Base-by-base conservation (phyloP, 2,329 filamentous ascomycete species). In the Chrysoporthe puriensis region DNA sequence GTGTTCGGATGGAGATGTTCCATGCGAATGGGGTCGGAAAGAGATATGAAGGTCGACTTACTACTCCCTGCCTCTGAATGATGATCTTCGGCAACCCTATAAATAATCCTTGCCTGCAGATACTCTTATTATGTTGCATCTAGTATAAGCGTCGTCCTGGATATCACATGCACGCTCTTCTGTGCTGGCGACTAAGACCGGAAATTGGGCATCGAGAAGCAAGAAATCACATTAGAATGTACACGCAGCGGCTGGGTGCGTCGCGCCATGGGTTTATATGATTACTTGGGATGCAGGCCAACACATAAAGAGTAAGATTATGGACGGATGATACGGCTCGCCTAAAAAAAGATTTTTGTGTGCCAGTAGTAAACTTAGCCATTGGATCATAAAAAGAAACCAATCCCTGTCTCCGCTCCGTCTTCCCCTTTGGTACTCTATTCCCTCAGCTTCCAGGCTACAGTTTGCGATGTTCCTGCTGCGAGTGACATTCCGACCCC, bases 341-440 rank as follows among this genome's bases (percentile, higher is more conserved):
- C 64, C 64, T 66, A 66, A 66, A 66, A 66, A 69, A 66, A 69
- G 59, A 69, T 48, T 63, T 62, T 63, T 66, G 36, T 63, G 43
- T 61, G 16, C 58, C 43, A 61, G 26, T 11, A 34, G 42, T 46
- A 40, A 32, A 9, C 58, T 34, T 46, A 46, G 58, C 58, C 34
- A 16, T 61, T 26, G 21, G 58, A 32, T 46, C 42, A 61, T 61
- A 61, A 44, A 61, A 44, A 46, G 42, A 21, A 61, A 48, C 58
- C 26, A 42, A 7, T 18, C 58, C 58, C 43, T 61, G 34, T 57
- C 34, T n/a, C 54, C 54, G 34, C 4, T 54, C 50, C 50, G 11
- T 54, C 50, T 40, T 40, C 36, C 36, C 36, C 9, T 32, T 54
- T 34, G 9, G 21, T 21, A 26, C 50, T 54, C 50, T 16, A 26